Evolutionary conservation across 208 protist species (phyloP).

Genomic region (Perkinsela sp.): DNA sequence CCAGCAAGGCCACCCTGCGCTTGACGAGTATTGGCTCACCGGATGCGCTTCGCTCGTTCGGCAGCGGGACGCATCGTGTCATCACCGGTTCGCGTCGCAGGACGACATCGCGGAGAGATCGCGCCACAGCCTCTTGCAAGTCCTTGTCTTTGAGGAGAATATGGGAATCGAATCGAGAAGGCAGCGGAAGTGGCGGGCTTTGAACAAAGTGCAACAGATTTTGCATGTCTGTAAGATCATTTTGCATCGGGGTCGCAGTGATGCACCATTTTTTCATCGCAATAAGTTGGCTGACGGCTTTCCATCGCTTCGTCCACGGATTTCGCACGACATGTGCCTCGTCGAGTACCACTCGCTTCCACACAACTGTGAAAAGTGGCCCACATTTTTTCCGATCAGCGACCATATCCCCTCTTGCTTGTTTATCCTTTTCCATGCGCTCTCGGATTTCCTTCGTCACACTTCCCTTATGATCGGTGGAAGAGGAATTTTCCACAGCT

Average conservation of each 20-base stretch:
- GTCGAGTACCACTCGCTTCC: conserved; percentile 75
- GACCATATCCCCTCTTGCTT: conserved; percentile 6
- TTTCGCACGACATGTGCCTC: conserved; percentile 75
- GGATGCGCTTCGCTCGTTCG: background rate
- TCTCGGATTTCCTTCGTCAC: conserved; percentile 1
- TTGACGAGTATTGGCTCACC: conserved; percentile 1
- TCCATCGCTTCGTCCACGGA: conserved; percentile 34
- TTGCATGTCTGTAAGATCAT: conserved; percentile 66
- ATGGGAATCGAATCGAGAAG: conserved; percentile 23
- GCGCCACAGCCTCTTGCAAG: conserved; percentile 39
- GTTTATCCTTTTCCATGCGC: conserved; percentile 15
- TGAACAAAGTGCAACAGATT: conserved; percentile 53
- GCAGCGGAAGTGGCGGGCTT: conserved; percentile 27
- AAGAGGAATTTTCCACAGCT: background rate
- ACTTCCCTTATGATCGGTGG: background rate
- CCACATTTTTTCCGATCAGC: conserved; percentile 27
- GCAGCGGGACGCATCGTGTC: conserved; percentile 7
- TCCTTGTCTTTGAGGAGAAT: conserved; percentile 33
- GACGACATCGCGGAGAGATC: conserved; percentile 52
- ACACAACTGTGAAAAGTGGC: conserved; percentile 46
- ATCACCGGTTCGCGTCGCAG: conserved; percentile 47
- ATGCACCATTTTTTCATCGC: conserved; percentile 60
- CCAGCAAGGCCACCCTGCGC: conserved; percentile 28
- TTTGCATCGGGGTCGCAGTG: conserved; percentile 72
- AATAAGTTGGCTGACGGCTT: conserved; percentile 36